Evolutionary conservation across 1,139 yeast species (phyloP).

Genomic region (Suhomyces wounanorum): DNA sequence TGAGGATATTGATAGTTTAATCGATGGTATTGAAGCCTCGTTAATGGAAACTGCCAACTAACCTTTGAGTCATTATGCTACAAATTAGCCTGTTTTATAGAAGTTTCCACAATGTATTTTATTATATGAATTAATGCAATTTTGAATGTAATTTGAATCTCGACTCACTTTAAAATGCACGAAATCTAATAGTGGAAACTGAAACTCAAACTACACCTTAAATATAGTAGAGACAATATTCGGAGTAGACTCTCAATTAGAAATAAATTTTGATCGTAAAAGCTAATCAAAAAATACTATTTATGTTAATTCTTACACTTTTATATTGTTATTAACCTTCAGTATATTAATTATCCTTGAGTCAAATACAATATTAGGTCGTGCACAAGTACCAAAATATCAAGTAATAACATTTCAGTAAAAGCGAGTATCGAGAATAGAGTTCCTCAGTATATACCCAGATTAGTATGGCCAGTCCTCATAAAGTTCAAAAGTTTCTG

Average conservation of each 20-base stretch:
- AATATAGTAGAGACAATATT: too few species aligned
- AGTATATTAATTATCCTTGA: too few species aligned
- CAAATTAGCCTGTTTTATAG: slow-evolving; percentile 3
- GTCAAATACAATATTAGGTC: not conserved
- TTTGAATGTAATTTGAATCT: not conserved
- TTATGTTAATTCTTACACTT: too few species aligned
- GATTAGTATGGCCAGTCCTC: slow-evolving; percentile 5
- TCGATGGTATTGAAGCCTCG: slow-evolving; percentile 50
- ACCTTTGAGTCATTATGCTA: not conserved
- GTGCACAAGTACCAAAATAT: not conserved
- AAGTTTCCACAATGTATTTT: slow-evolving; percentile 4
- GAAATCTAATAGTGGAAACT: too few species aligned
- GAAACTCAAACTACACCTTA: too few species aligned
- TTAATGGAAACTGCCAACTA: slow-evolving; percentile 32
- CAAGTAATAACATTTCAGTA: not conserved
- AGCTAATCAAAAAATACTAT: too few species aligned
- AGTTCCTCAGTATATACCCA: not conserved
- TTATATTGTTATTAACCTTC: too few species aligned
- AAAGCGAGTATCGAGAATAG: too few species aligned
- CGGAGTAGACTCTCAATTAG: too few species aligned
- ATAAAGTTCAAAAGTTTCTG: slow-evolving; percentile 13
- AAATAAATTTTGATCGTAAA: too few species aligned
- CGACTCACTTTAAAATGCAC: too few species aligned
- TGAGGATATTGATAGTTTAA: slow-evolving; percentile 73
- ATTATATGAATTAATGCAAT: slow-evolving; percentile 6